Evolutionary conservation across 345 rosid species (phyloP).

Genomic region (Raphanus raphanistrum): DNA sequence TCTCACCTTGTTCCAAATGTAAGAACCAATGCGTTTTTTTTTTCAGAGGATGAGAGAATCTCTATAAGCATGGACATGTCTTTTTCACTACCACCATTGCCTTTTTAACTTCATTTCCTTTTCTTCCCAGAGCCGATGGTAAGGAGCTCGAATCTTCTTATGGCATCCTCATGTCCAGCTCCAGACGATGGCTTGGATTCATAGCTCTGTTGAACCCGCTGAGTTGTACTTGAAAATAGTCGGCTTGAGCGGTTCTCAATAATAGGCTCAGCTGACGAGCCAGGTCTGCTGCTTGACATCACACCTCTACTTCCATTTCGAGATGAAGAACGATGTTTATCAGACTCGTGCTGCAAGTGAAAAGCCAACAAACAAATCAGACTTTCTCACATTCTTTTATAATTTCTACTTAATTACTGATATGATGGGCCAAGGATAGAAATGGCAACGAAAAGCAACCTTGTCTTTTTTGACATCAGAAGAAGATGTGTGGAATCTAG

Average conservation of each 20-base stretch:
- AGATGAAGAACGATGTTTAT: slow-evolving; percentile 56
- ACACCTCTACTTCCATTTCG: slow-evolving; percentile 76
- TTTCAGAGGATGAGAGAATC: neutral
- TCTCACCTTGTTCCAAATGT: slow-evolving; percentile 19
- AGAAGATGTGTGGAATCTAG: slow-evolving; percentile 49
- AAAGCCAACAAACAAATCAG: slow-evolving; percentile 20
- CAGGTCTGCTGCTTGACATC: slow-evolving; percentile 56
- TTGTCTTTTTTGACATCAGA: slow-evolving; percentile 58
- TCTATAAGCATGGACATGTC: neutral
- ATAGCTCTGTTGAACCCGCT: slow-evolving; percentile 60
- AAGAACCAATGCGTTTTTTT: slow-evolving; percentile 12
- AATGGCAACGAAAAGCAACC: slow-evolving; percentile 40
- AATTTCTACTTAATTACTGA: slow-evolving; percentile 5
- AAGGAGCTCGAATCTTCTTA: slow-evolving; percentile 77
- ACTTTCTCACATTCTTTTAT: slow-evolving; percentile 11
- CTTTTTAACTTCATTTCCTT: slow-evolving; percentile 43
- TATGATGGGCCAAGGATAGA: neutral
- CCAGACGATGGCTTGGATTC: slow-evolving; percentile 63
- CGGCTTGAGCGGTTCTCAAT: slow-evolving; percentile 66
- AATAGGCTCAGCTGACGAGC: slow-evolving; percentile 75
- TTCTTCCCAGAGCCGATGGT: slow-evolving; percentile 58
- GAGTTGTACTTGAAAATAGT: slow-evolving; percentile 63
- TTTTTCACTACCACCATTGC: neutral
- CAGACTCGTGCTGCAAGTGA: slow-evolving; percentile 63
- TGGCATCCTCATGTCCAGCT: slow-evolving; percentile 64